These are phyloP conservation scores for Phytophthora sansomeana DNA, from an alignment of 352 stramenopile species.

Conservation along the genomic window DNA sequence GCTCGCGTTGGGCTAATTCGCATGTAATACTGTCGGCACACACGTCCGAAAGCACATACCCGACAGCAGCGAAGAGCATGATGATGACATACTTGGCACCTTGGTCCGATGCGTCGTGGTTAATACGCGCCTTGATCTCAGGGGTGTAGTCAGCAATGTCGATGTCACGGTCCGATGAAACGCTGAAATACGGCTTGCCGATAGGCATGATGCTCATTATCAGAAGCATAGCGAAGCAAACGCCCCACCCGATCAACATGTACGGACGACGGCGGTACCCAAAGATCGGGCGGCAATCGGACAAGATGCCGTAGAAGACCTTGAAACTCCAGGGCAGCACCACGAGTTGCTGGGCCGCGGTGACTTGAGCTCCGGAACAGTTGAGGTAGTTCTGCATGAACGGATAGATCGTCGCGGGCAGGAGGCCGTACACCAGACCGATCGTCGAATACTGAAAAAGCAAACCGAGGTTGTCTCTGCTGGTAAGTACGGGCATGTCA, in stretches of 20 bases:
- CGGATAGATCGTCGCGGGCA: slow-evolving; percentile 51
- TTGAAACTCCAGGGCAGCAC: slow-evolving; percentile 34
- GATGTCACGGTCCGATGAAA: slow-evolving; percentile 27
- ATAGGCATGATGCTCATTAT: slow-evolving; percentile 52
- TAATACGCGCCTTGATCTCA: slow-evolving; percentile 18
- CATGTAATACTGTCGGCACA: slow-evolving; percentile 44
- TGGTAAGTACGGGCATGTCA: too few species aligned
- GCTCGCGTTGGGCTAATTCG: slow-evolving; percentile 51
- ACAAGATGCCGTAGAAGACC: too few species aligned
- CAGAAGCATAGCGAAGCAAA: slow-evolving; percentile 51
- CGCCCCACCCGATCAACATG: slow-evolving; percentile 54
- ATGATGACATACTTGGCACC: slow-evolving; percentile 38
- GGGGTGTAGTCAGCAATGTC: slow-evolving; percentile 30
- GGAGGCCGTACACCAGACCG: too few species aligned
- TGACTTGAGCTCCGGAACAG: slow-evolving; percentile 40
- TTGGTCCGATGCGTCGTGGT: slow-evolving; percentile 14
- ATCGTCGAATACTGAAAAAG: too few species aligned
- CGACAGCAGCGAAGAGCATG: slow-evolving; percentile 36
- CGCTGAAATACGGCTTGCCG: slow-evolving; percentile 54
- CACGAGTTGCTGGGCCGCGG: slow-evolving; percentile 44
- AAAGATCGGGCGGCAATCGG: too few species aligned
- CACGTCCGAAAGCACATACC: slow-evolving; percentile 38
- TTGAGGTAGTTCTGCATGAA: slow-evolving; percentile 55
- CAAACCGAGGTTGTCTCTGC: too few species aligned
- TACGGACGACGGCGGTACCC: too few species aligned